Percentiles rank a stretch among this genome's conserved stretches.
Conservation (phyloP, 225 moss, liverwort and hornwort genomes). For the Straminergon stramineum region DNA sequence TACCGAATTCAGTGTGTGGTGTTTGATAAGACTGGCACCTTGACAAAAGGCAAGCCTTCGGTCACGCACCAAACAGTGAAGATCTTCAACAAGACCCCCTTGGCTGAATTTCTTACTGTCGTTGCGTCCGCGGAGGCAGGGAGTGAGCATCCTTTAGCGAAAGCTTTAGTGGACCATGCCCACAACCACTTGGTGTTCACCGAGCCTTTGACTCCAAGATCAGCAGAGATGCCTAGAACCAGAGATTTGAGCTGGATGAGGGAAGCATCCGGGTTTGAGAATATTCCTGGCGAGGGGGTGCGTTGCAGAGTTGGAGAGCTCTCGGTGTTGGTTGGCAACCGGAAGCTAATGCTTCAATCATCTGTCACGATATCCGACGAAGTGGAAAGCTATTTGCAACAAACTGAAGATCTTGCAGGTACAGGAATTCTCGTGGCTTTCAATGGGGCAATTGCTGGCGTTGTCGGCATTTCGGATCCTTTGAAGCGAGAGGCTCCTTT, state of each 20-base stretch:
- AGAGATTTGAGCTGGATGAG: constrained; percentile 76
- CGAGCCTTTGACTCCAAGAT: constrained; percentile 23
- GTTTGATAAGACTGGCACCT: constrained; percentile 62
- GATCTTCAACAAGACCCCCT: constrained; percentile 26
- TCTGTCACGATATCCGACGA: constrained; percentile 32
- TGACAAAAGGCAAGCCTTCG: constrained; percentile 44
- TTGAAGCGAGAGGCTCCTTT: constrained; percentile 80
- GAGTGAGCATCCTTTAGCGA: constrained; percentile 86
- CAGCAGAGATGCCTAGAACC: constrained; percentile 27
- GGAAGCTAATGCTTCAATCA: constrained; percentile 53
- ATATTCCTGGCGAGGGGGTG: constrained; percentile 66
- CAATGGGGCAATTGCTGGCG: constrained; percentile 44
- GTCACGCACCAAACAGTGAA: constrained; percentile 37
- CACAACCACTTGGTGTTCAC: constrained; percentile 63
- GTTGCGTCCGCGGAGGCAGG: constrained; percentile 80
- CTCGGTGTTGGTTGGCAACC: constrained; percentile 62
- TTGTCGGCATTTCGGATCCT: constrained; percentile 76
- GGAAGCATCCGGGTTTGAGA: constrained; percentile 40
- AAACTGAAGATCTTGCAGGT: constrained; percentile 51
- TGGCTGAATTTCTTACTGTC: constrained; percentile 62
- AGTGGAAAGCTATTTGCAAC: constrained; percentile 49
- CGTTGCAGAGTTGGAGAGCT: constrained; percentile 42
- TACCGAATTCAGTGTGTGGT: constrained; percentile 44
- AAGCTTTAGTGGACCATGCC: constrained; percentile 73
- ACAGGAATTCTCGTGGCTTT: constrained; percentile 72